Evolutionary conservation across 148 eudicot genomes (phyloP).

Genomic region (Chenopodium berlandieri): DNA sequence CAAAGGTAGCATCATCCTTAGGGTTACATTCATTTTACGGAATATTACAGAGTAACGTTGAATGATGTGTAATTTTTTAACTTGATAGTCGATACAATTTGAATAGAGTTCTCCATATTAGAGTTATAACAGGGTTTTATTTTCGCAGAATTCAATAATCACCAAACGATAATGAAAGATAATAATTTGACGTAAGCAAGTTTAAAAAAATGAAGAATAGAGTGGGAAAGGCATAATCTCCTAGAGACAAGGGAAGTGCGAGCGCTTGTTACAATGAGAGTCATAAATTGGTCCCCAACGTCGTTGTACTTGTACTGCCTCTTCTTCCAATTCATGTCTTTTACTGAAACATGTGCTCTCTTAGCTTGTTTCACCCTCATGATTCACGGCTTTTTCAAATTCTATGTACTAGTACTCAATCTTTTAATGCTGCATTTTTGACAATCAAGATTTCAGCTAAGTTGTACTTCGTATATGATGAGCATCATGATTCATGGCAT

Average conservation of each 20-base stretch:
- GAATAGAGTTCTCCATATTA: too few species aligned
- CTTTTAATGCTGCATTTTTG: not conserved
- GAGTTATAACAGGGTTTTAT: too few species aligned
- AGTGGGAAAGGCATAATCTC: slow-evolving; percentile 41
- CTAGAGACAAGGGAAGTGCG: slow-evolving; percentile 53
- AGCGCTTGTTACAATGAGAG: slow-evolving; percentile 52
- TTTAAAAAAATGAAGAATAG: not conserved
- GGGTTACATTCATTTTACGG: too few species aligned
- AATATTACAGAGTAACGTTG: too few species aligned
- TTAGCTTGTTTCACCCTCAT: slow-evolving; percentile 10
- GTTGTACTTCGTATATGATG: too few species aligned
- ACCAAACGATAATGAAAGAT: too few species aligned
- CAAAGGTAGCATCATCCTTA: too few species aligned
- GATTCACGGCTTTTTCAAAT: not conserved
- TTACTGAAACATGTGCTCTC: slow-evolving; percentile 29
- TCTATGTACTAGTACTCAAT: not conserved
- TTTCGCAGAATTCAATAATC: too few species aligned
- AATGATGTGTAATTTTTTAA: too few species aligned
- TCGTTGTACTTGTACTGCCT: slow-evolving; percentile 19
- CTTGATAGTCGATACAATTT: too few species aligned
- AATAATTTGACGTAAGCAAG: too few species aligned
- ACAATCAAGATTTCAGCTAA: too few species aligned
- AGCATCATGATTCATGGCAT: not conserved
- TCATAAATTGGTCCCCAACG: slow-evolving; percentile 40
- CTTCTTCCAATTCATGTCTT: not conserved